A percentile compares a stretch with the other conserved stretches of the same genome.
Conservation (phyloP, 1,284 basidiomycete genomes). For the Ustilago bromivora region DNA sequence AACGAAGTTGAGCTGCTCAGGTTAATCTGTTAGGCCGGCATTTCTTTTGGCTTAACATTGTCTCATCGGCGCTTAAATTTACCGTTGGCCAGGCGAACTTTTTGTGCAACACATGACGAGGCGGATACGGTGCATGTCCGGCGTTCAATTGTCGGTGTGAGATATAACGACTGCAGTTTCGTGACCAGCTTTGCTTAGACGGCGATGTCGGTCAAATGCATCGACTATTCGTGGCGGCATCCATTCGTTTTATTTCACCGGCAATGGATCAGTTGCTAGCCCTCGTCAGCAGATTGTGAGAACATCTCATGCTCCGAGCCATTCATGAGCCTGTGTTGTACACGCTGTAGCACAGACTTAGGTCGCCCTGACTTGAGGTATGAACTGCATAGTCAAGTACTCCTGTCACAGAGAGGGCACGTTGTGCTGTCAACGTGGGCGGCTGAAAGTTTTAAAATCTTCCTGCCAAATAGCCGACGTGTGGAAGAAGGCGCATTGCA, state of each 20-base stretch:
- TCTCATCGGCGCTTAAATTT: constrained; percentile 26
- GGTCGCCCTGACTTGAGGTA: too few species aligned
- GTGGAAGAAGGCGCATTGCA: background rate
- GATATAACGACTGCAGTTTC: background rate
- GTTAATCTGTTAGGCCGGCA: background rate
- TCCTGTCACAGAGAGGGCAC: background rate
- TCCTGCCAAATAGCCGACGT: constrained; percentile 6
- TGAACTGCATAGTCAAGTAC: too few species aligned
- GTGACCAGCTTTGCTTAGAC: background rate
- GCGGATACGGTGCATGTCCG: background rate
- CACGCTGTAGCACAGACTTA: too few species aligned
- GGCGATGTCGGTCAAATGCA: background rate
- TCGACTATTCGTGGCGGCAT: background rate
- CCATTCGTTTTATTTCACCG: background rate
- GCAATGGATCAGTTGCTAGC: background rate
- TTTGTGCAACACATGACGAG: background rate
- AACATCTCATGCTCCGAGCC: background rate
- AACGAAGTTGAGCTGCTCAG: background rate
- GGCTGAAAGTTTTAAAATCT: constrained; percentile 1
- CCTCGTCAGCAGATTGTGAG: background rate
- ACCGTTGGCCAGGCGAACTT: constrained; percentile 6
- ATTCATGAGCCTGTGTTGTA: background rate
- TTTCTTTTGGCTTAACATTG: background rate
- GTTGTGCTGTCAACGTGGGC: constrained; percentile 7
- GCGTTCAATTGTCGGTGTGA: background rate